Percentiles rank a stretch among this genome's conserved stretches.
phyloP scores from a whole-genome alignment of 2,329 filamentous ascomycete species.

The Colletotrichum navitas region DNA sequence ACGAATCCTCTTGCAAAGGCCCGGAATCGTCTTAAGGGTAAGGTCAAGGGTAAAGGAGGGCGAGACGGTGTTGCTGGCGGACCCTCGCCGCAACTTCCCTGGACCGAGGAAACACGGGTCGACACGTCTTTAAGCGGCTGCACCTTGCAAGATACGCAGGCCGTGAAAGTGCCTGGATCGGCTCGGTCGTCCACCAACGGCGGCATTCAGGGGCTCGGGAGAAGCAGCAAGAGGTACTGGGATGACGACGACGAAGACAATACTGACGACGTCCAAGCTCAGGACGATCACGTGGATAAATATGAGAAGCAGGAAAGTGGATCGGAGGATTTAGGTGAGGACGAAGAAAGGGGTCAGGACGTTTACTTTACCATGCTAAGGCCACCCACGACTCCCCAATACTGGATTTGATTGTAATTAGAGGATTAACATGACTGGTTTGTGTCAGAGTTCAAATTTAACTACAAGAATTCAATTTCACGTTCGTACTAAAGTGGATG shows the following conservation, averaged over 20 bases:
- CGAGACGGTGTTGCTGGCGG: not conserved
- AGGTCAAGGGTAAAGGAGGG: not conserved
- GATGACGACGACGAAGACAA: conserved; percentile 13
- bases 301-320: not conserved
- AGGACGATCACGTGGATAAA: not conserved
- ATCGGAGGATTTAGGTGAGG: not conserved
- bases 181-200: conserved; percentile 23
- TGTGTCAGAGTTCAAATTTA: too few relatives aligned
- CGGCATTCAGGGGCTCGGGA: not conserved
- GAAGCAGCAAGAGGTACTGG: conserved; percentile 25
- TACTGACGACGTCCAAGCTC: not conserved
- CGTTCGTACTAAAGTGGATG: too few relatives aligned
- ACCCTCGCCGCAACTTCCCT: not conserved
- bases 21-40: not conserved
- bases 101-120: not conserved
- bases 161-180: conserved; percentile 1
- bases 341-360: conserved; percentile 12
- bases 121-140: not conserved
- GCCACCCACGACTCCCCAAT: conserved; percentile 11
- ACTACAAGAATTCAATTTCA: too few relatives aligned
- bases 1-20: not conserved
- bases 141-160: not conserved
- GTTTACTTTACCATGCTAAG: conserved; percentile 18
- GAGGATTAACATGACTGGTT: not conserved
- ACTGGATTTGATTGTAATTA: conserved; percentile 15